Evolutionary conservation across 805 yeast genomes (phyloP).

Genomic region (Debaryomyces tyrocola): DNA sequence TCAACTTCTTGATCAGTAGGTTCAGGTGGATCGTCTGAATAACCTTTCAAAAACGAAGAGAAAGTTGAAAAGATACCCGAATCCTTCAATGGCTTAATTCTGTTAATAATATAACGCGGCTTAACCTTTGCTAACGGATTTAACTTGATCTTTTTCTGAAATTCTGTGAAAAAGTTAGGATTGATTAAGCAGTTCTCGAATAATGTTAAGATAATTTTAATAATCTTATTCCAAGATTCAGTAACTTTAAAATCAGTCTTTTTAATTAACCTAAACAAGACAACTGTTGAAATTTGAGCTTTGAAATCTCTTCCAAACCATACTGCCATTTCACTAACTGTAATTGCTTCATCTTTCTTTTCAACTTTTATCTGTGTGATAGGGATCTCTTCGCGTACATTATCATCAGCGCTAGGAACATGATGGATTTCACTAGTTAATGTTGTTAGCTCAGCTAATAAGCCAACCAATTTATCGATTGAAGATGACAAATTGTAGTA

Average conservation of each 20-base stretch:
- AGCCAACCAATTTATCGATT: constrained; percentile 65
- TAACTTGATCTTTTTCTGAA: constrained; percentile 58
- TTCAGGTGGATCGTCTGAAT: constrained; percentile 81
- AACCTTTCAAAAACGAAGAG: constrained; percentile 87
- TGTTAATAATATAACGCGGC: constrained; percentile 65
- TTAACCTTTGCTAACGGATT: constrained; percentile 57
- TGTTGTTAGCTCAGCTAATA: constrained; percentile 68
- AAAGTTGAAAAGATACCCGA: constrained; percentile 84
- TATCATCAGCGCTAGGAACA: constrained; percentile 21
- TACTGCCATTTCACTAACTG: constrained; percentile 79
- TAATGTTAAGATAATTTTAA: constrained; percentile 60
- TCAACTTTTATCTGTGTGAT: constrained; percentile 50
- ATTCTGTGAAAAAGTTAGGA: constrained; percentile 60
- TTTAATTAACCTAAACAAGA: constrained; percentile 73
- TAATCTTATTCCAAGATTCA: constrained; percentile 59
- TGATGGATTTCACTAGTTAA: constrained; percentile 46
- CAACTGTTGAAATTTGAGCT: constrained; percentile 86
- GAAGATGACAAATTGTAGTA: constrained; percentile 55
- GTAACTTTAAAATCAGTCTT: constrained; percentile 53
- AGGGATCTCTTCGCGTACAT: constrained; percentile 40
- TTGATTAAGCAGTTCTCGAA: constrained; percentile 71
- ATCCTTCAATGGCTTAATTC: constrained; percentile 65
- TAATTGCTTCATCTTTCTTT: constrained; percentile 55
- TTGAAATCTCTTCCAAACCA: constrained; percentile 87
- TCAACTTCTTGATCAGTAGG: constrained; percentile 94